Percentiles rank a stretch among this genome's conserved stretches.
Conservation (phyloP, 257 asterid genomes). For the Solanum pennellii region DNA sequence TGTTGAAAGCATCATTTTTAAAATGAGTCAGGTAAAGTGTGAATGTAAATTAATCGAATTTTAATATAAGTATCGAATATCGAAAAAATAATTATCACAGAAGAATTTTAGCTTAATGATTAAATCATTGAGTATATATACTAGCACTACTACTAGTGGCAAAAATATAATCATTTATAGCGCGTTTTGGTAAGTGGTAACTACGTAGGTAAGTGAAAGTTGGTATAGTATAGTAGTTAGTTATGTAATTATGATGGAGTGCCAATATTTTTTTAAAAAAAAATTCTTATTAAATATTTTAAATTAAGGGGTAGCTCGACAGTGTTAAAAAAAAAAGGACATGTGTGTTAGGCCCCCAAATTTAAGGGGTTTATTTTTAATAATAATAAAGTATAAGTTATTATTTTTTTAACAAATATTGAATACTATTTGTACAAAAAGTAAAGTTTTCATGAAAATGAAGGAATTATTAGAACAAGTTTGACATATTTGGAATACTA, state of each 20-base stretch:
- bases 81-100: neutral
- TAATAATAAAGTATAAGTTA: too few species aligned
- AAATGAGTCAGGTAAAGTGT: accelerated
- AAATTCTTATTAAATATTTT: neutral
- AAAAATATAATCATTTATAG: neutral
- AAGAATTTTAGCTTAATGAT: neutral
- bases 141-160: neutral
- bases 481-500: too few species aligned
- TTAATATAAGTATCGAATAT: neutral
- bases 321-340: too few species aligned
- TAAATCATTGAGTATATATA: neutral
- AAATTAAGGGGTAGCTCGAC: neutral
- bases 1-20: neutral
- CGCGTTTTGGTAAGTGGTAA: neutral
- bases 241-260: neutral
- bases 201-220: neutral
- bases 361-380: too few species aligned
- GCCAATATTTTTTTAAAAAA: too few species aligned
- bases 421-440: too few species aligned
- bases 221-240: neutral
- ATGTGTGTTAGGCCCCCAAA: too few species aligned
- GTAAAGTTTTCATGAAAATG: too few species aligned
- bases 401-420: too few species aligned
- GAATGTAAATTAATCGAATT: neutral
- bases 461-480: too few species aligned